A percentile compares a stretch with the other conserved stretches of the same genome.
phyloP scores from a whole-genome alignment of 495 filamentous ascomycete genomes.

The Staphylotrichum longicolle region DNA sequence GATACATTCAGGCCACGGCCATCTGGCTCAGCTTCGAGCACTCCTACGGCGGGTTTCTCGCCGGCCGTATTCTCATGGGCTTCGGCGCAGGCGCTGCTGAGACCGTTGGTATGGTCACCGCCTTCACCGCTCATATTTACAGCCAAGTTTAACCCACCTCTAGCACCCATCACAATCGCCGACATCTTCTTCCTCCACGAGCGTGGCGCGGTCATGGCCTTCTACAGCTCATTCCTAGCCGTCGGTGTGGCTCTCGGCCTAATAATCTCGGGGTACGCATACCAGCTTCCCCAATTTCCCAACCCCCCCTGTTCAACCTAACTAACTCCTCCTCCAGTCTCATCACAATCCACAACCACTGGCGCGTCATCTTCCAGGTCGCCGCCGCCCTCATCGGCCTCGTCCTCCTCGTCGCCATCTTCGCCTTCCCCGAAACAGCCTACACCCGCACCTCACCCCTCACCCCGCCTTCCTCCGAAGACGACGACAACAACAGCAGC shows the following conservation, averaged over 20 bases:
- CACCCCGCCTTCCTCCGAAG: neutral
- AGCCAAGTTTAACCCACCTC: no score
- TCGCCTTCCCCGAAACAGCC: conserved; percentile 55
- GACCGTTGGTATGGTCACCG: conserved; percentile 36
- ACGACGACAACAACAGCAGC: neutral
- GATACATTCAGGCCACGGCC: conserved; percentile 29
- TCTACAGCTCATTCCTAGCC: conserved; percentile 50
- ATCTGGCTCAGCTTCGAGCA: conserved; percentile 49
- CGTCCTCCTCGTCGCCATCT: conserved; percentile 45
- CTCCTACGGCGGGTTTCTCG: conserved; percentile 44
- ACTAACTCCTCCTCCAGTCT: conserved; percentile 29
- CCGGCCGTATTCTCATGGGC: conserved; percentile 50
- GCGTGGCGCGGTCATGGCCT: conserved; percentile 48
- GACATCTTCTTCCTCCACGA: conserved; percentile 61
- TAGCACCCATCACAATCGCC: conserved; percentile 51
- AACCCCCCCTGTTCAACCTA: neutral
- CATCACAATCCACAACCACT: conserved; percentile 49
- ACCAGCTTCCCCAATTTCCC: neutral
- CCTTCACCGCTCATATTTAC: neutral
- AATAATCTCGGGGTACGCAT: conserved; percentile 44
- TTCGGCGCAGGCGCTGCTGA: conserved; percentile 54
- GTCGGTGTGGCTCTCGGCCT: conserved; percentile 48
- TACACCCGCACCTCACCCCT: conserved; percentile 33
- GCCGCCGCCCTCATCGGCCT: conserved; percentile 45
- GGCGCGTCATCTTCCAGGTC: conserved; percentile 54